Evolutionary conservation across 805 yeast species (phyloP), one percentile per base, ranked within the genome.

Genomic region (Candida insectalens): DNA sequence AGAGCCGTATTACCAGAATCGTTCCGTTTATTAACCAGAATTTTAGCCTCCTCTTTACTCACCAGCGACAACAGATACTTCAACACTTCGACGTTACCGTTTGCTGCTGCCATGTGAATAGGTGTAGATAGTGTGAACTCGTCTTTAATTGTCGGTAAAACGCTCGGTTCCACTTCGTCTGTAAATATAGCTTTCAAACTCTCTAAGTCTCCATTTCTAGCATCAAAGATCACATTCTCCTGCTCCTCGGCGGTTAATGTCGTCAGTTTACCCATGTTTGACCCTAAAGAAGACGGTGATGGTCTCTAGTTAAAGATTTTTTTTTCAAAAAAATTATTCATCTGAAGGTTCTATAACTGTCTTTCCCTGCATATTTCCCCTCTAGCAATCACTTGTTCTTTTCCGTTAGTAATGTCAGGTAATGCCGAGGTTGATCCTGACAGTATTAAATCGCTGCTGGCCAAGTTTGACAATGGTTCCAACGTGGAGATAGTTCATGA

Each of bases 51-150:
- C 6, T 55, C 60, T 21, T 62, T 54, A 1, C 67, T 47, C 4
- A 77, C 37, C 19, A 74, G 49, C 1, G 70, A 60, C 21, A 85
- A 50, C 18, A 87, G 54, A 45, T 69, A 81, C 46, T 70, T 58
- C 18, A 83, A 71, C 4, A 77, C 74, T 20, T 77, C 87, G 4
- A 62, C 42, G 53, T 89, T 94, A 1, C 96, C 98, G 58, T 92
- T 92, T 19, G 94, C 98, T 17, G 94, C 77, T 0, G 97, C 96
- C 88, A 84, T 83, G 53, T 92, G 99, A 32, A 92, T 60, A 6
- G 95, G 81, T 0, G 95, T 83, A 33, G 83, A 73, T 26, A 67
- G 54, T 2, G 88, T 67, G 34, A 55, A 62, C 30, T 74, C 77
- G 45, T 88, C 95, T 42, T 66, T 64, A 43, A 81, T 76, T 4